These are phyloP conservation scores for Rhodomyrtus psidioides DNA, from an alignment of 441 rosid genomes.

Conservation along the genomic window DNA sequence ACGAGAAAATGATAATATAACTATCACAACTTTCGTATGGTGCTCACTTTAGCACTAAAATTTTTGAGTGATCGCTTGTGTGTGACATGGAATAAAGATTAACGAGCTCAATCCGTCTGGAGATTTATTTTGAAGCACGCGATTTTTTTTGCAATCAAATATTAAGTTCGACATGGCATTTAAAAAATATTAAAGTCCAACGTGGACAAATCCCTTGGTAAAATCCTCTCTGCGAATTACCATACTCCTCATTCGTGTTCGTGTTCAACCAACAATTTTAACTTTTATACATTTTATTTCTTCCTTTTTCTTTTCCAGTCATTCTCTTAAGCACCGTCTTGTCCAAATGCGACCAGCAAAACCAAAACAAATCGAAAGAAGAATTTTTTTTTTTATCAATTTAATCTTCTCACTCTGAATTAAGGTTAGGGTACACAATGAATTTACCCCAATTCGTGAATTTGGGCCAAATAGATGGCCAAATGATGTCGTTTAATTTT, in stretches of 20 bases:
- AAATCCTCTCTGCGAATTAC: too few species aligned
- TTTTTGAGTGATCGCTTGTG: background rate
- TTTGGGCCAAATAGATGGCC: background rate
- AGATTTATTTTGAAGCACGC: too few species aligned
- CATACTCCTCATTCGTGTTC: too few species aligned
- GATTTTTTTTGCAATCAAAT: too few species aligned
- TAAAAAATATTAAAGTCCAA: too few species aligned
- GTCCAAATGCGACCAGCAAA: background rate
- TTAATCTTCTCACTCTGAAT: background rate
- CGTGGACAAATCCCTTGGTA: too few species aligned
- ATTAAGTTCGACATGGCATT: too few species aligned
- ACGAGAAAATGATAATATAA: background rate
- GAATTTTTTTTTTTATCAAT: too few species aligned
- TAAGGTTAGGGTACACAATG: too few species aligned
- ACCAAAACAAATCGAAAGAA: background rate
- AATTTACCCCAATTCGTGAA: background rate
- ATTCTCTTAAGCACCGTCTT: background rate
- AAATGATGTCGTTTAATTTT: background rate
- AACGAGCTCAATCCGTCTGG: too few species aligned
- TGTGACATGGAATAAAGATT: background rate
- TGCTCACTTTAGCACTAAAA: background rate
- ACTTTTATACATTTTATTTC: background rate
- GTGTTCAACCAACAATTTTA: background rate
- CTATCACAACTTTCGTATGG: fast-evolving
- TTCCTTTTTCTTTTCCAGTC: background rate